Conservation (phyloP, 257 asterid species). For the Thymus mandschuricus region DNA sequence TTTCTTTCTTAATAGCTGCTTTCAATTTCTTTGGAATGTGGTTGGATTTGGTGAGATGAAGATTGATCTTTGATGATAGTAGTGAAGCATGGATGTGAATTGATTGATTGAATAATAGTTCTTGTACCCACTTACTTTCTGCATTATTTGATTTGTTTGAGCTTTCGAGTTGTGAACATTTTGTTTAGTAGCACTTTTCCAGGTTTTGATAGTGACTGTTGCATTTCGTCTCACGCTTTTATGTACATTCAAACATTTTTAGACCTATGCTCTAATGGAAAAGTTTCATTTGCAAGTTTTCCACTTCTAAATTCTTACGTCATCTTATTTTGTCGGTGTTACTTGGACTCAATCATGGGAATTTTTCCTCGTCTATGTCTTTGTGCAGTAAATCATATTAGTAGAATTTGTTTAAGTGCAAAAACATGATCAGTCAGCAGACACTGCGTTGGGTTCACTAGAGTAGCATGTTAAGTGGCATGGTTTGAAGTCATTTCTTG, state of each 20-base stretch:
- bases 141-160: not conserved
- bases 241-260: not conserved
- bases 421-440: not conserved
- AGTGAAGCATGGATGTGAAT: not conserved
- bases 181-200: not conserved
- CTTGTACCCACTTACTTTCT: constrained; percentile 4
- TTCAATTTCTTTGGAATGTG: constrained; percentile 20
- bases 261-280: not conserved
- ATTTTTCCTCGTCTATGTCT: too few relatives aligned
- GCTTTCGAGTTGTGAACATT: constrained; percentile 2
- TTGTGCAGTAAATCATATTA: not conserved
- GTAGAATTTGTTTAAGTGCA: not conserved
- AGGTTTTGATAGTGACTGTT: not conserved
- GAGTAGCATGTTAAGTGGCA: not conserved
- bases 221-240: not conserved
- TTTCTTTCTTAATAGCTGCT: constrained; percentile 12
- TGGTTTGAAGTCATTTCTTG: not conserved
- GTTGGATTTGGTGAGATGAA: not conserved
- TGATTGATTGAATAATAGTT: constrained; percentile 3
- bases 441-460: not conserved
- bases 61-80: constrained; percentile 12
- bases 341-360: not conserved
- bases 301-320: not conserved
- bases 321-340: not conserved
- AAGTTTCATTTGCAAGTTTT: not conserved